Percentiles rank a stretch among this genome's conserved stretches.
Conservation (phyloP, 306 rosid genomes). For the Corylus avellana region DNA sequence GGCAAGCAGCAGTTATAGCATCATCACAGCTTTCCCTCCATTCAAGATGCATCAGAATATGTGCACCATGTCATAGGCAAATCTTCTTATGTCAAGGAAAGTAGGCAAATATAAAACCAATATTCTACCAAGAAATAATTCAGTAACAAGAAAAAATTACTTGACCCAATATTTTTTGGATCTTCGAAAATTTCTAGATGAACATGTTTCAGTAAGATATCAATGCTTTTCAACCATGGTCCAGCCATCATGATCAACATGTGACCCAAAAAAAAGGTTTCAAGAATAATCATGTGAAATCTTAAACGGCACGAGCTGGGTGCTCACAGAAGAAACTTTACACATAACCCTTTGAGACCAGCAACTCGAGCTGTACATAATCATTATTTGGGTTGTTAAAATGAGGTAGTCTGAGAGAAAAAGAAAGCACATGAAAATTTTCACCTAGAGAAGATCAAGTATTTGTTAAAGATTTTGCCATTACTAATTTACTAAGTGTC, state of each 20-base stretch:
- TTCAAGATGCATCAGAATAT: constrained; percentile 57
- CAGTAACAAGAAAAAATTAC: not conserved
- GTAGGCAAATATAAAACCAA: not conserved
- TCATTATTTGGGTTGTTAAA: constrained; percentile 2
- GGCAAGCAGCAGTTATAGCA: constrained; percentile 13
- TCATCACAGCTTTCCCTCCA: constrained; percentile 17
- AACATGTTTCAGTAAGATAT: constrained; percentile 13
- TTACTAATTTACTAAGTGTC: not conserved
- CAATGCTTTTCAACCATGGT: not conserved
- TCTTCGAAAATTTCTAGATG: not conserved
- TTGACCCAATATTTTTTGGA: not conserved
- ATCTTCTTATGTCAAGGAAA: constrained; percentile 65
- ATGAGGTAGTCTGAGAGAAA: not conserved
- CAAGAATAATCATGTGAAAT: not conserved
- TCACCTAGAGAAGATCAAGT: not conserved
- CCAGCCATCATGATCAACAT: not conserved
- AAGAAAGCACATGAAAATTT: not conserved
- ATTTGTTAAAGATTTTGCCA: not conserved
- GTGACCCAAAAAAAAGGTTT: not conserved
- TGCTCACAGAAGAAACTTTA: not conserved
- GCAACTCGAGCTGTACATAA: not conserved
- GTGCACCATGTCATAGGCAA: constrained; percentile 91
- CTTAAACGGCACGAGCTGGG: not conserved
- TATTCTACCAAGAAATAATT: not conserved
- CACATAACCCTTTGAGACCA: not conserved